phyloP scores from a whole-genome alignment of 2,329 filamentous ascomycete genomes.

The Scedosporium apiospermum region DNA sequence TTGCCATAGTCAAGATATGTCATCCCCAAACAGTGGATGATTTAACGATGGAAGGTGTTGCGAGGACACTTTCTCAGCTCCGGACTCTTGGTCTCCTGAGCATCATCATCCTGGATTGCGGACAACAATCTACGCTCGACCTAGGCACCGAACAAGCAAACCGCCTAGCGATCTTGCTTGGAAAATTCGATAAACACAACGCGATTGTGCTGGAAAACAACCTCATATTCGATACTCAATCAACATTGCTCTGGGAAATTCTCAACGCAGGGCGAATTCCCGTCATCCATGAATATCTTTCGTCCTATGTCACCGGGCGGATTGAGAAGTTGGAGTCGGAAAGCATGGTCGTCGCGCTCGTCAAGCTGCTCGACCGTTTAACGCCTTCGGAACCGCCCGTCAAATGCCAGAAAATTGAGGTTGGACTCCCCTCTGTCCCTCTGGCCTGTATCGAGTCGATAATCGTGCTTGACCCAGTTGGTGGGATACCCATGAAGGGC shows the following conservation, averaged over 20 bases:
- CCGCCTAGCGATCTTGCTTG: conserved; percentile 66
- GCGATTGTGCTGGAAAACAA: conserved; percentile 55
- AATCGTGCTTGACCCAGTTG: conserved; percentile 79
- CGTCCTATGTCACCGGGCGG: conserved; percentile 28
- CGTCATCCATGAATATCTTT: conserved; percentile 31
- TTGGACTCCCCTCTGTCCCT: conserved; percentile 22
- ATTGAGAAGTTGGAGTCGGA: conserved; percentile 31
- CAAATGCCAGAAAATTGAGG: neutral
- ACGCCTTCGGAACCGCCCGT: neutral
- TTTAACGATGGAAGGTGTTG: conserved; percentile 61
- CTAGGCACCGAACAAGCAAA: conserved; percentile 54
- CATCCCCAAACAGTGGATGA: conserved; percentile 63
- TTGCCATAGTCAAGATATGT: conserved; percentile 79
- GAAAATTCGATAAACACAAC: conserved; percentile 56
- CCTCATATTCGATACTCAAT: conserved; percentile 10
- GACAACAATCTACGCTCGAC: conserved; percentile 28
- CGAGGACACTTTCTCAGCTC: conserved; percentile 75
- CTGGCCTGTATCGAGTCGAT: conserved; percentile 64
- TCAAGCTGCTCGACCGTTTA: conserved; percentile 61
- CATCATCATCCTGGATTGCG: conserved; percentile 73
- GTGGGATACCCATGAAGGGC: conserved; percentile 64
- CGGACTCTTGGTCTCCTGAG: conserved; percentile 72
- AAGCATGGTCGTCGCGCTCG: conserved; percentile 68
- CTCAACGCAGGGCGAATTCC: conserved; percentile 14
- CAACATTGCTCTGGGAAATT: neutral